These are phyloP conservation scores for Phytophthora sojae DNA, from an alignment of 352 stramenopile genomes.

Conservation along the genomic window DNA sequence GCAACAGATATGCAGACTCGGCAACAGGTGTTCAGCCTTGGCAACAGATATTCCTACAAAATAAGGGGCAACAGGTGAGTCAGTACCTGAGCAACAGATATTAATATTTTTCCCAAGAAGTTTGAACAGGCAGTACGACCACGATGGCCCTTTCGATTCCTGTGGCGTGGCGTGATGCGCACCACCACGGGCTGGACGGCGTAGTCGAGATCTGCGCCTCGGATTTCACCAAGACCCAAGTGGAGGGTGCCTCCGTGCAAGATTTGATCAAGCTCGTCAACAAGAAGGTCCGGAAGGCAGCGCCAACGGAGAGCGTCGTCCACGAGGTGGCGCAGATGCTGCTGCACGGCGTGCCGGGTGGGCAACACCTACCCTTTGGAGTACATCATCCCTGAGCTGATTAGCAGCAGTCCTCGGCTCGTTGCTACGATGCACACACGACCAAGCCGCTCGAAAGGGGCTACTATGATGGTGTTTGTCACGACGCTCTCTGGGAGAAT, in stretches of 20 bases:
- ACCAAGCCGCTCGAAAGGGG: not conserved
- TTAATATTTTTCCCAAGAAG: too few species aligned
- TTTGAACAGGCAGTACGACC: too few species aligned
- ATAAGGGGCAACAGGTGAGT: too few species aligned
- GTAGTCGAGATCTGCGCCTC: not conserved
- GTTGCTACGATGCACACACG: constrained; percentile 2
- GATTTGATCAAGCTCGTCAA: constrained; percentile 16
- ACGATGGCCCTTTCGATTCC: not conserved
- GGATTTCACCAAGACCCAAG: not conserved
- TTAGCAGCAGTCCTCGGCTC: constrained; percentile 6
- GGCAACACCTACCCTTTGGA: constrained; percentile 1
- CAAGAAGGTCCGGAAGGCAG: not conserved
- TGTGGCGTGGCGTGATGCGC: not conserved
- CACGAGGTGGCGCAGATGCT: constrained; percentile 10
- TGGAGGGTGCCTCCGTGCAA: not conserved
- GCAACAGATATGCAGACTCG: too few species aligned
- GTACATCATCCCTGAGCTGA: constrained; percentile 15
- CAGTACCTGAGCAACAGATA: too few species aligned
- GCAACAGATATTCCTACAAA: too few species aligned
- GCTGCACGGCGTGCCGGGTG: constrained; percentile 7
- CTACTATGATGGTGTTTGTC: constrained; percentile 23
- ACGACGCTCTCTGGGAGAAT: constrained; percentile 88
- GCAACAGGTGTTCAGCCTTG: too few species aligned
- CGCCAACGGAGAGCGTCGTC: not conserved
- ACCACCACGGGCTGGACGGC: not conserved